Evolutionary conservation across 768 basidiomycete genomes (phyloP).

Genomic region (Cystofilobasidium ferigula): DNA sequence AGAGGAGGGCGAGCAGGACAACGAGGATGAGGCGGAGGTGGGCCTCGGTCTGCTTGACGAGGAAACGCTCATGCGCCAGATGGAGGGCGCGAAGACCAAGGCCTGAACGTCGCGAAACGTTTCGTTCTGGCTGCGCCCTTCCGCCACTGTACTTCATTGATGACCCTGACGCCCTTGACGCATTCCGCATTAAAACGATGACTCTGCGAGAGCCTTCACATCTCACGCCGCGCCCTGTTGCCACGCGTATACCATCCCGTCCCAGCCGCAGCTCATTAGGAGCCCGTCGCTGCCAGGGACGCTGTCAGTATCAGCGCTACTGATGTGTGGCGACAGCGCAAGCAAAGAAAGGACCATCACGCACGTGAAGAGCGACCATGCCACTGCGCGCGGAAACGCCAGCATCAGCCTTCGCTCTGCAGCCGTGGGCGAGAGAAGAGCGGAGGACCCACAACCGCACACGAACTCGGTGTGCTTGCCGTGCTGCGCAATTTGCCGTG

Average conservation of each 20-base stretch:
- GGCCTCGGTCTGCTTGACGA: constrained; percentile 17
- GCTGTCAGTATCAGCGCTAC: too few species aligned
- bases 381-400: neutral
- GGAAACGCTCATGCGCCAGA: constrained; percentile 7
- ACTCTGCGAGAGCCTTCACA: too few species aligned
- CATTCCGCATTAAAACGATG: too few species aligned
- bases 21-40: constrained; percentile 1
- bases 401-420: neutral
- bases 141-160: too few species aligned
- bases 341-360: neutral
- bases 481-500: constrained; percentile 55
- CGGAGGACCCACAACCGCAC: constrained; percentile 51
- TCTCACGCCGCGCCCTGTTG: constrained; percentile 18
- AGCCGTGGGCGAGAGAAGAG: neutral
- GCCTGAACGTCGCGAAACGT: neutral
- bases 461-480: constrained; percentile 91
- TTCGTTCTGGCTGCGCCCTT: too few species aligned
- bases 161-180: too few species aligned
- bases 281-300: constrained; percentile 77
- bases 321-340: too few species aligned
- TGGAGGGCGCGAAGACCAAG: neutral
- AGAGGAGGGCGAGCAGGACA: constrained; percentile 4
- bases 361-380: constrained; percentile 18
- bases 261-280: constrained; percentile 86
- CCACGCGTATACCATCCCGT: constrained; percentile 65